Evolutionary conservation across 331 rosid species (phyloP), one percentile per base, ranked within the genome.

Genomic region (Rhamnella rubrinervis): DNA sequence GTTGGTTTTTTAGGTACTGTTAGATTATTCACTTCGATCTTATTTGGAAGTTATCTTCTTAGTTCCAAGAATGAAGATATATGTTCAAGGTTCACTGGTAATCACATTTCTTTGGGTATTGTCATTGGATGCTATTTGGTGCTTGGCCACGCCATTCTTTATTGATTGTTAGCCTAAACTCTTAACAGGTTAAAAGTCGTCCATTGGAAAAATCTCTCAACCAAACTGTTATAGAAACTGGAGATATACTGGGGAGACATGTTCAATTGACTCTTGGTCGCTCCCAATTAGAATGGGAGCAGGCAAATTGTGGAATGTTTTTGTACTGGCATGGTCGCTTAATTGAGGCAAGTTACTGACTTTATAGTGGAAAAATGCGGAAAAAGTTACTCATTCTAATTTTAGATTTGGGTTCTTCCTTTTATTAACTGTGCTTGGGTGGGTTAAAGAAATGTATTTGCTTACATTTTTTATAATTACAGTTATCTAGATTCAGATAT

Each of bases 301-400:
- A 51, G 64, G 85, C 78, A 70, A 82, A 63, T 71, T 82, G 80
- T 70, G 87, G 90, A 61, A 66, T 82, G 35, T 85, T 85, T 80
- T 77, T 85, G 70, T 85, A 85, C 59, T 85, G 87, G 85, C 85
- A 77, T 63, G 85, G 90, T 14, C 90, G 87, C 77, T 72, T 85
- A 70, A 80, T 85, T 75, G 90, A 85, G 87, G 90, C 82, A 60
- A 78, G 75, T 44, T 44, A 9, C 16, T 44, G 16, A 23, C 49
- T 12, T 11, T 14, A 44, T 11, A 7, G 16, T 9, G 3, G 14
- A 4, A 4, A 31, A 31, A 31, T 31, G 35, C 35, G 5, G 35
- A 31, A 31, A 31, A 31, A 31, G 35, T 31, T 31, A 2, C 3
- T 31, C 35, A 2, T 31, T 31, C 35, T 31, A 31, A 31, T 31